phyloP scores from a whole-genome alignment of 2,329 filamentous ascomycete genomes.

The Colletotrichum sp. region DNA sequence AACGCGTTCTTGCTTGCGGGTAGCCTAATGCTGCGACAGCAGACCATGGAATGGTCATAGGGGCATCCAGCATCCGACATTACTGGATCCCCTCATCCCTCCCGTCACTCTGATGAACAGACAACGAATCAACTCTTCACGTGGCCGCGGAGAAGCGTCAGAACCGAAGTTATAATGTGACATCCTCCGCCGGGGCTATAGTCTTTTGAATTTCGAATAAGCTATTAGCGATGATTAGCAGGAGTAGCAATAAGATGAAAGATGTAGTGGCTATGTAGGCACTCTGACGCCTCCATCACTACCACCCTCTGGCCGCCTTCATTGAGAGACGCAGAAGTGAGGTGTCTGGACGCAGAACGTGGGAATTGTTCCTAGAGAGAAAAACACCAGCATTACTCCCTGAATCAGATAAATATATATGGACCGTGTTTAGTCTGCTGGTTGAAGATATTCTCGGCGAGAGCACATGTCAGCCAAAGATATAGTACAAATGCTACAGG shows the following conservation, averaged over 20 bases:
- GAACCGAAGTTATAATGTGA: too few relatives aligned
- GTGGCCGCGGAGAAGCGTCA: too few relatives aligned
- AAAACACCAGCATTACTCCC: not conserved
- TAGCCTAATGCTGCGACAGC: not conserved
- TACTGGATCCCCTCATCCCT: not conserved
- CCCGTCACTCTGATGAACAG: not conserved
- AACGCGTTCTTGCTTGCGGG: accelerated
- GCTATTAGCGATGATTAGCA: too few relatives aligned
- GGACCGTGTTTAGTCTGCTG: not conserved
- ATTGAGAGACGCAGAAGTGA: too few relatives aligned
- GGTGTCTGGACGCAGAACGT: too few relatives aligned
- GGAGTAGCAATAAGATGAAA: too few relatives aligned
- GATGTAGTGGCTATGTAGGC: too few relatives aligned
- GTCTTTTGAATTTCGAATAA: too few relatives aligned
- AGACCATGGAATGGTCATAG: not conserved
- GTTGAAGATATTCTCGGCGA: not conserved
- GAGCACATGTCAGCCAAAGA: not conserved
- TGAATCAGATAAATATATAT: not conserved
- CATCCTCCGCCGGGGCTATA: too few relatives aligned
- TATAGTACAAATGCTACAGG: too few relatives aligned
- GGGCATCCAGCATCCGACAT: not conserved
- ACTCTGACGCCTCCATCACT: too few relatives aligned
- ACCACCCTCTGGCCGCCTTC: too few relatives aligned
- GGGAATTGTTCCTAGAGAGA: not conserved
- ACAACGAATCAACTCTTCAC: not conserved